Evolutionary conservation across 805 yeast species (phyloP).

Genomic region (Starmerella apicola): DNA sequence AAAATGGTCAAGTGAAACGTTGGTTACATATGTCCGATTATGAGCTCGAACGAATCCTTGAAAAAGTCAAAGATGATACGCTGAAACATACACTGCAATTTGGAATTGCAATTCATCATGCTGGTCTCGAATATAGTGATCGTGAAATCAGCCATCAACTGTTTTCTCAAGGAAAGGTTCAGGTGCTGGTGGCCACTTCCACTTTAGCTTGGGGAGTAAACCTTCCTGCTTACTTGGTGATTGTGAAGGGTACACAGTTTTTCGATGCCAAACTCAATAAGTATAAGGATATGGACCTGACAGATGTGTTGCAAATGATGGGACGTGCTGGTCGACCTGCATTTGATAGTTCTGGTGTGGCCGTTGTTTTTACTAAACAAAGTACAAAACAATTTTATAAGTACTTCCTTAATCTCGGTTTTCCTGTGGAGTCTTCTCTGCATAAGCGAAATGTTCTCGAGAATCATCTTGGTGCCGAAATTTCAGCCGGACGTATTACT

Average conservation of each 20-base stretch:
- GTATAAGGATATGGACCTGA: constrained; percentile 68
- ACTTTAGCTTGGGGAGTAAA: constrained; percentile 83
- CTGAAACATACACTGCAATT: constrained; percentile 59
- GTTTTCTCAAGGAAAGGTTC: constrained; percentile 58
- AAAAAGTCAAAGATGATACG: constrained; percentile 69
- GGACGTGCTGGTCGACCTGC: constrained; percentile 80
- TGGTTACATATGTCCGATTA: constrained; percentile 54
- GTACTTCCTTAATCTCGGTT: constrained; percentile 64
- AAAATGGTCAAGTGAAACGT: constrained; percentile 61
- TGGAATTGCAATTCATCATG: constrained; percentile 75
- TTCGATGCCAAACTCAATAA: constrained; percentile 50
- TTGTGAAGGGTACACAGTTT: constrained; percentile 61
- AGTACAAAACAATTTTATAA: constrained; percentile 64
- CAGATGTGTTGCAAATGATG: constrained; percentile 75
- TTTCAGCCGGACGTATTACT: constrained; percentile 53
- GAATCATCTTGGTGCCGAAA: constrained; percentile 72
- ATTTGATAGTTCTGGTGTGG: constrained; percentile 64
- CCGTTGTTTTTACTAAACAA: constrained; percentile 65
- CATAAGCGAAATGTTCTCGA: constrained; percentile 52
- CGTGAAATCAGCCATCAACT: constrained; percentile 57
- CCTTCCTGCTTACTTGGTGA: constrained; percentile 66
- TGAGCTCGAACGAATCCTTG: constrained; percentile 42
- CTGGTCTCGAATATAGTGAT: constrained; percentile 65
- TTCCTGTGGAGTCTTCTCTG: constrained; percentile 70
- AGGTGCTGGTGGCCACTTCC: constrained; percentile 65